Evolutionary conservation across 805 yeast genomes (phyloP), one percentile per base, ranked within the genome.

Genomic region (Metschnikowia lunata): DNA sequence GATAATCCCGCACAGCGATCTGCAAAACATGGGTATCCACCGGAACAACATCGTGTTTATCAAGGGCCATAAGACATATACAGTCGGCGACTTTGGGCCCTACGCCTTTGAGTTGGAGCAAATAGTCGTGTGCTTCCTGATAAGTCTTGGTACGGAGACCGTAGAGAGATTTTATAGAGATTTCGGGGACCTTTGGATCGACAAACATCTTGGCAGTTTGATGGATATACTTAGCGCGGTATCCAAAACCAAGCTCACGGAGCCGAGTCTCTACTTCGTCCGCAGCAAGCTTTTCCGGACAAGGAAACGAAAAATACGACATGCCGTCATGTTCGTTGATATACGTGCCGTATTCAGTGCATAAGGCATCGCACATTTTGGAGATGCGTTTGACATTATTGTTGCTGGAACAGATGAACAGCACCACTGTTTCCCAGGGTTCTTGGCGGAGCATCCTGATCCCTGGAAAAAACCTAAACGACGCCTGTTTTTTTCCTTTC

Each of bases 21-120:
- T 90, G 88, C 70, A 83, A 85, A 18, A 93, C 95, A 59, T 93
- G 99, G 0, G 97, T 95, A 62, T 93, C 99, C 1, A 93, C 87
- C 0, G 99, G 99, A 3, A 93, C 97, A 9, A 88, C 78, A 44
- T 83, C 88, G 56, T 85, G 88, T 60, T 86, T 83, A 55, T 85
- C 91, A 48, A 91, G 70, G 2, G 93, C 82, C 97, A 93, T 91
- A 36, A 93, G 69, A 51, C 95, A 83, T 12, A 93, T 93, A 62
- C 99, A 93, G 56, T 93, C 99, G 0, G 99, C 97, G 1, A 93
- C 98, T 65, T 93, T 93, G 0, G 98, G 98, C 0, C 99, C 99
- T 0, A 93, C 97, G 0, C 99, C 99, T 3, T 77, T 71, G 54
- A 85, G 83, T 48, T 76, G 72, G 50, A 84, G 69, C 34, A 93